Evolutionary conservation across 805 yeast species (phyloP).

Genomic region (Lachancea nothofagi): DNA sequence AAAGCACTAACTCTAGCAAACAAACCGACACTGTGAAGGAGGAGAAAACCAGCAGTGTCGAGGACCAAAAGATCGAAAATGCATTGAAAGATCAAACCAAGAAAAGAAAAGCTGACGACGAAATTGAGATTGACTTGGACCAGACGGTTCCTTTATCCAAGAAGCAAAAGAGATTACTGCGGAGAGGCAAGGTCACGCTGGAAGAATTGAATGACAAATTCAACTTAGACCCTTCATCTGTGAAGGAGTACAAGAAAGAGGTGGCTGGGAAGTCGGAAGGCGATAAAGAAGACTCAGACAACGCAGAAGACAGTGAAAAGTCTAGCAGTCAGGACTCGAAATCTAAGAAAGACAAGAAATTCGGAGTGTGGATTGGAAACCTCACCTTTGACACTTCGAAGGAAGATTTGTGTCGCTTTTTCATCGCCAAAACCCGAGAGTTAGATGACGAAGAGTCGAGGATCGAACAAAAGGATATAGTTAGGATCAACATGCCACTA

Average conservation of each 20-base stretch:
- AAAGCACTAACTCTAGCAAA: not conserved
- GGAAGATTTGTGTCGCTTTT: constrained; percentile 63
- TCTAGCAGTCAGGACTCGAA: constrained; percentile 11
- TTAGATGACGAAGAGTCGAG: constrained; percentile 28
- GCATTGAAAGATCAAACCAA: constrained; percentile 33
- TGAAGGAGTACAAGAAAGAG: constrained; percentile 37
- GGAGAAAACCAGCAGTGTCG: constrained; percentile 19
- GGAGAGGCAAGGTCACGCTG: constrained; percentile 64
- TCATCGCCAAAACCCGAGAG: constrained; percentile 52
- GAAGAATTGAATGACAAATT: constrained; percentile 46
- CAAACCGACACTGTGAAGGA: not conserved
- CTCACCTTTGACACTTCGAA: constrained; percentile 75
- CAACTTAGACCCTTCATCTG: constrained; percentile 35
- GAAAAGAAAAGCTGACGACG: constrained; percentile 41
- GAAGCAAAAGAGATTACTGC: constrained; percentile 80
- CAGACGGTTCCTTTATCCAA: constrained; percentile 82
- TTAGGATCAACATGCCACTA: constrained; percentile 76
- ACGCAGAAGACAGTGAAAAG: constrained; percentile 27
- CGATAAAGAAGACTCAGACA: constrained; percentile 22
- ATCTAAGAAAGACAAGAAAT: constrained; percentile 40
- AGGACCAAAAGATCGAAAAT: constrained; percentile 30
- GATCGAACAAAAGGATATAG: constrained; percentile 54
- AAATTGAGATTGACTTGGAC: constrained; percentile 61
- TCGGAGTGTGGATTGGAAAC: constrained; percentile 94
- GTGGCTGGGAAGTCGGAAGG: constrained; percentile 20